These are phyloP conservation scores for Microstegium vimineum DNA, from an alignment of 176 grass and related monocot species.

Conservation along the genomic window DNA sequence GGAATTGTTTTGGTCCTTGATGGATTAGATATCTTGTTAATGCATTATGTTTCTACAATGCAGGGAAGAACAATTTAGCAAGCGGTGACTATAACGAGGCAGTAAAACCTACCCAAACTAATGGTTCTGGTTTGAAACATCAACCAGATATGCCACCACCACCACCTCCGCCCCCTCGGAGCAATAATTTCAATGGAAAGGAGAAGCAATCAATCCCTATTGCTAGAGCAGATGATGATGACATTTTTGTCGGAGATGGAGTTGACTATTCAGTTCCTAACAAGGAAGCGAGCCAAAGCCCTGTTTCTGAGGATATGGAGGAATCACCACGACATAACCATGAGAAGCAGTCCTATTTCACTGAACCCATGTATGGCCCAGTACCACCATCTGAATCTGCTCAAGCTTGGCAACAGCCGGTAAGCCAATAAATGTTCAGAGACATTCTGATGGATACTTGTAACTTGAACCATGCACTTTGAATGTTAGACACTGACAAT, in stretches of 20 bases:
- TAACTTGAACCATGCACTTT: constrained; percentile 2
- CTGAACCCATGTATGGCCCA: constrained; percentile 84
- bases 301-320: constrained; percentile 85
- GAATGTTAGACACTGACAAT: background rate
- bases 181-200: constrained; percentile 43
- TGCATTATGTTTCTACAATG: constrained; percentile 20
- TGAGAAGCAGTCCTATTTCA: constrained; percentile 77
- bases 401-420: constrained; percentile 78
- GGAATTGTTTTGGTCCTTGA: background rate
- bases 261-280: constrained; percentile 76
- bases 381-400: constrained; percentile 68
- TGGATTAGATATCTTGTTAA: background rate
- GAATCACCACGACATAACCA: constrained; percentile 57
- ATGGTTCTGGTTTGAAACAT: constrained; percentile 45
- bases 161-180: constrained; percentile 36
- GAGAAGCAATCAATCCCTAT: constrained; percentile 48
- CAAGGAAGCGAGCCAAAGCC: constrained; percentile 83
- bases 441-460: background rate
- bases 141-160: constrained; percentile 53
- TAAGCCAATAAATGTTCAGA: constrained; percentile 41
- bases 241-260: constrained; percentile 93
- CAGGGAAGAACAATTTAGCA: constrained; percentile 57
- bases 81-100: constrained; percentile 49
- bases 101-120: constrained; percentile 48
- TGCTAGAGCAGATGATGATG: constrained; percentile 63